Evolutionary conservation across 805 yeast species (phyloP).

Genomic region (Kregervanrija fluxuum): DNA sequence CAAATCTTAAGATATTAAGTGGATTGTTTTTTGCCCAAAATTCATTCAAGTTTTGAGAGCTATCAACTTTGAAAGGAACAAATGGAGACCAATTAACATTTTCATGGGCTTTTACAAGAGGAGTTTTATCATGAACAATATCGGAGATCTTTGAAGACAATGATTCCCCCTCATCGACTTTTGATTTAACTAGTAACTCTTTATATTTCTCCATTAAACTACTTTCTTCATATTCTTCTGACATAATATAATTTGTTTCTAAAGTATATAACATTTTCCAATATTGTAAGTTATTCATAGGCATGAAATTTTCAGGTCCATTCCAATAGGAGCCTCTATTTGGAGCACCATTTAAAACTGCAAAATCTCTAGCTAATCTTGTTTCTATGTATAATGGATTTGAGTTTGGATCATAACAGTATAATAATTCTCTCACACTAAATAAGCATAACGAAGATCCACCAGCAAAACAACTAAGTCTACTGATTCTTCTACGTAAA

Average conservation of each 20-base stretch:
- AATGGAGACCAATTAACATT: conserved; percentile 1
- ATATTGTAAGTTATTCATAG: conserved; percentile 32
- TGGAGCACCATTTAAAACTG: conserved; percentile 18
- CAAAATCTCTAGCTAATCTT: conserved; percentile 16
- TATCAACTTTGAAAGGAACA: not conserved
- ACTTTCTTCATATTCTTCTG: conserved; percentile 12
- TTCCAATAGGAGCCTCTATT: conserved; percentile 37
- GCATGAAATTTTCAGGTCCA: conserved; percentile 41
- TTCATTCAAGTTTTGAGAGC: not conserved
- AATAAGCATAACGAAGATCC: conserved; percentile 12
- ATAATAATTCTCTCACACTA: conserved; percentile 13
- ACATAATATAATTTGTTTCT: conserved; percentile 13
- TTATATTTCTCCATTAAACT: conserved; percentile 9
- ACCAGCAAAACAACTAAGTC: conserved; percentile 10
- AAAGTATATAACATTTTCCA: conserved; percentile 19
- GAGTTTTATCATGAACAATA: conserved; percentile 5
- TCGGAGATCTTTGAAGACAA: conserved; percentile 8
- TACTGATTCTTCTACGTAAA: conserved; percentile 6
- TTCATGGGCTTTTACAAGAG: conserved; percentile 1
- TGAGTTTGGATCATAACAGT: conserved; percentile 8
- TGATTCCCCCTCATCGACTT: not conserved
- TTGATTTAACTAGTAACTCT: conserved; percentile 1
- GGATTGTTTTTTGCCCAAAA: conserved; percentile 12
- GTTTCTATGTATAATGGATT: conserved; percentile 26
- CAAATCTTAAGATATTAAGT: conserved; percentile 11